phyloP scores from a whole-genome alignment of 108 stramenopile species.

The Pseudonitzschia multistriata region DNA sequence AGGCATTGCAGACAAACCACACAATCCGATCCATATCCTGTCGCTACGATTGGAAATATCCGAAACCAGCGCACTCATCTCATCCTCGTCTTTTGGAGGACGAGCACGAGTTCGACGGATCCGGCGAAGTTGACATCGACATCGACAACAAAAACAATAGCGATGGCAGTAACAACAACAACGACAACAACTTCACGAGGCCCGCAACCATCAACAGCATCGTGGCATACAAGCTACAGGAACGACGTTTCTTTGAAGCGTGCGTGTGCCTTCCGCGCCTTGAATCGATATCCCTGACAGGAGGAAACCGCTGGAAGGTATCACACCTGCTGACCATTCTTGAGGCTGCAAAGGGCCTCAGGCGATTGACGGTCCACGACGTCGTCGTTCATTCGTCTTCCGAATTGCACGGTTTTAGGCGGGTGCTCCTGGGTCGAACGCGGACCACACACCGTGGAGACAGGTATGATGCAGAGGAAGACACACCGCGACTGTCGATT shows the following conservation, averaged over 20 bases:
- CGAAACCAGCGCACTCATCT: slow-evolving; percentile 1
- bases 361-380: neutral
- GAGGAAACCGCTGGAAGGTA: slow-evolving; percentile 1
- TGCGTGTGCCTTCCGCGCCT: slow-evolving; percentile 1
- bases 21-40: slow-evolving; percentile 3
- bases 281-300: slow-evolving; percentile 13
- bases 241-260: slow-evolving; percentile 1
- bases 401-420: neutral
- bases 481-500: no score
- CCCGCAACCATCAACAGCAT: neutral
- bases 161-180: neutral
- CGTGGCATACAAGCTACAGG: neutral
- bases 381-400: neutral
- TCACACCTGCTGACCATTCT: neutral
- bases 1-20: slow-evolving; percentile 4
- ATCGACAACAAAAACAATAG: neutral
- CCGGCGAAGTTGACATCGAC: neutral
- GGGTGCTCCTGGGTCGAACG: neutral
- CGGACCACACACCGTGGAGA: neutral
- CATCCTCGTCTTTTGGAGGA: neutral
- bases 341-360: slow-evolving; percentile 7
- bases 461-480: neutral
- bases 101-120: neutral
- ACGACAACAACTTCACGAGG: neutral
- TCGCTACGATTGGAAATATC: slow-evolving; percentile 4